Conservation (phyloP, 2,329 filamentous ascomycete genomes). For the Hypoxylon sp. region DNA sequence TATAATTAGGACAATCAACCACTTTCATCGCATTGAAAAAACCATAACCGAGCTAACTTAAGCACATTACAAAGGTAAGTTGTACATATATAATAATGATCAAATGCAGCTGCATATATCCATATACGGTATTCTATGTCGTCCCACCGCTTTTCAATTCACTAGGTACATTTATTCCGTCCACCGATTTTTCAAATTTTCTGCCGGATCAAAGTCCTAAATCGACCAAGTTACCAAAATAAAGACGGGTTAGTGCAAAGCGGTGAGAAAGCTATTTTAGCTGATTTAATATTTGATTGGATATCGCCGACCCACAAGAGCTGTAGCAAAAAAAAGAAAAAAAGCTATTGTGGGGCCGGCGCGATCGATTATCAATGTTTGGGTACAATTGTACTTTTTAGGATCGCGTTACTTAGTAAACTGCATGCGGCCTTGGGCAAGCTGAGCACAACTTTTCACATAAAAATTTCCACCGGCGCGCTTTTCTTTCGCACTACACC, state of each 20-base stretch:
- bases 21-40: neutral
- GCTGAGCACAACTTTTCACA: constrained; percentile 30
- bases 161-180: neutral
- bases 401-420: constrained; percentile 22
- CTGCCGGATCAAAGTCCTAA: constrained; percentile 32
- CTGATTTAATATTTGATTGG: constrained; percentile 15
- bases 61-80: too few species aligned
- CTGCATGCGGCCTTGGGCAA: constrained; percentile 36
- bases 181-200: constrained; percentile 8
- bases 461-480: constrained; percentile 34
- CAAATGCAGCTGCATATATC: neutral
- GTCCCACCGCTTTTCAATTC: constrained; percentile 28
- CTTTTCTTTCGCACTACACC: constrained; percentile 25
- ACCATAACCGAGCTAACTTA: neutral
- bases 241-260: constrained; percentile 20
- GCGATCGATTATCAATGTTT: constrained; percentile 33
- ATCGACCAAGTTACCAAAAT: constrained; percentile 6
- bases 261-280: constrained; percentile 28
- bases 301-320: constrained; percentile 9
- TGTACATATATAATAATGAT: too few species aligned
- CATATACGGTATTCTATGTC: neutral
- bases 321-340: constrained; percentile 5
- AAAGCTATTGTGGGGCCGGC: constrained; percentile 40
- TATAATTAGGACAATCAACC: neutral
- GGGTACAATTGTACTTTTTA: constrained; percentile 10